Evolutionary conservation across 495 filamentous ascomycete species (phyloP).

Genomic region (Baudoinia panamericana): DNA sequence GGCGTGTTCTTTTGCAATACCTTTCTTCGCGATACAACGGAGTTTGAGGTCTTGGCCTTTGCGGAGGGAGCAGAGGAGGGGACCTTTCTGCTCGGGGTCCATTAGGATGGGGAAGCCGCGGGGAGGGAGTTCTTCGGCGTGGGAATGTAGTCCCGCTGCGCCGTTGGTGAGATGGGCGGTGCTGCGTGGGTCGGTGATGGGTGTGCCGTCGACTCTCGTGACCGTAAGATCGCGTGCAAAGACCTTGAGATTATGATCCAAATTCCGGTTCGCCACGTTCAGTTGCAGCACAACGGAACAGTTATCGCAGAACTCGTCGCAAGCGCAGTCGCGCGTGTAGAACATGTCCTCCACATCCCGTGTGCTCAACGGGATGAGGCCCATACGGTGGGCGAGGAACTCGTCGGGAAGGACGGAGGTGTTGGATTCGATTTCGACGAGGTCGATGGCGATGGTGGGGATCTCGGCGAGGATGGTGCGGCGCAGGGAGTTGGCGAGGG

Average conservation of each 20-base stretch:
- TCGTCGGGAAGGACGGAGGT: conserved; percentile 92
- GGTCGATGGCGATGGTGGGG: conserved; percentile 86
- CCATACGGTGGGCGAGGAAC: conserved; percentile 85
- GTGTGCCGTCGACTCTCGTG: conserved; percentile 6
- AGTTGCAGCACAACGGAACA: conserved; percentile 76
- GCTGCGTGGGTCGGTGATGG: conserved; percentile 62
- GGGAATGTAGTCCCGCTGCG: conserved; percentile 63
- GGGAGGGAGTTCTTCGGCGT: conserved; percentile 61
- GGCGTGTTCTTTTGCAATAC: conserved; percentile 95
- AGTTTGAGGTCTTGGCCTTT: conserved; percentile 79
- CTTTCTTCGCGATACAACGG: conserved; percentile 91
- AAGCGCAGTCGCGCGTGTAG: conserved; percentile 92
- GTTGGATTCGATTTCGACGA: conserved; percentile 85
- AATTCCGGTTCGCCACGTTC: conserved; percentile 43
- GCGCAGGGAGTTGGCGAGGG: conserved; percentile 89
- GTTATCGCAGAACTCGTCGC: conserved; percentile 79
- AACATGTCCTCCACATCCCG: conserved; percentile 71
- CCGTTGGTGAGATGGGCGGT: conserved; percentile 70
- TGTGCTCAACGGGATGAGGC: conserved; percentile 77
- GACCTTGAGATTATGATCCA: conserved; percentile 51
- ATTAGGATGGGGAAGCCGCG: conserved; percentile 68
- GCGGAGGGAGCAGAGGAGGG: conserved; percentile 76
- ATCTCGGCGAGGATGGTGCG: conserved; percentile 88
- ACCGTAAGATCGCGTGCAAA: conserved; percentile 78
- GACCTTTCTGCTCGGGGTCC: conserved; percentile 65